Conservation (phyloP, 805 yeast species). For the Jamesozyma piceae region DNA sequence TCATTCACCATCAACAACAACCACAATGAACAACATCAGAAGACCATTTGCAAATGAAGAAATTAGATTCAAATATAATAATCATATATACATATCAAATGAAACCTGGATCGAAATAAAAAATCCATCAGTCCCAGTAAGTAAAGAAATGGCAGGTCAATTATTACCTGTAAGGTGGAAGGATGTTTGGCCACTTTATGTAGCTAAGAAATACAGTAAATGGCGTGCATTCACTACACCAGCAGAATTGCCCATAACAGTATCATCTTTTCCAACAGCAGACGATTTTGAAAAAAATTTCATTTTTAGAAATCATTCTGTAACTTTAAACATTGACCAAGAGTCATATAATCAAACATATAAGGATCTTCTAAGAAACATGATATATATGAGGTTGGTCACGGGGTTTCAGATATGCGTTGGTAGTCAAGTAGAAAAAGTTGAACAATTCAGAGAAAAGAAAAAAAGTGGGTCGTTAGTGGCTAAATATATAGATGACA, state of each 20-base stretch:
- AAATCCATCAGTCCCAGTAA: constrained; percentile 69
- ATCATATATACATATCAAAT: constrained; percentile 5
- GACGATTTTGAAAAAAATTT: constrained; percentile 63
- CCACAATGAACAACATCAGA: background rate
- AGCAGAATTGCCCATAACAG: constrained; percentile 79
- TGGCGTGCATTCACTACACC: constrained; percentile 94
- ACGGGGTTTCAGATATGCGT: constrained; percentile 87
- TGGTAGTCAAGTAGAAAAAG: constrained; percentile 54
- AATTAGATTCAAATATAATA: constrained; percentile 3
- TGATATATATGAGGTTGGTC: constrained; percentile 74
- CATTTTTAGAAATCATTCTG: constrained; percentile 75
- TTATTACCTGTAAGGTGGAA: constrained; percentile 81
- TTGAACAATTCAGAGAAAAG: constrained; percentile 38
- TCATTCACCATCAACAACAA: background rate
- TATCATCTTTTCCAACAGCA: constrained; percentile 65
- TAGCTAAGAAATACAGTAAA: constrained; percentile 59
- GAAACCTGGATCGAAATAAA: constrained; percentile 50
- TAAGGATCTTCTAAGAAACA: constrained; percentile 65
- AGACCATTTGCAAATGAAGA: constrained; percentile 4
- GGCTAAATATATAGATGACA: constrained; percentile 41
- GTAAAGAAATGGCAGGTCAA: constrained; percentile 44
- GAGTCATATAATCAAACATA: constrained; percentile 40
- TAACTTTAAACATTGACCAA: constrained; percentile 52
- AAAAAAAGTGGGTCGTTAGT: constrained; percentile 46
- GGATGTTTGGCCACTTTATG: constrained; percentile 72